A percentile compares a stretch with the other conserved stretches of the same genome.
phyloP scores from a whole-genome alignment of 345 rosid species.

The Eucalyptus tenuipes region DNA sequence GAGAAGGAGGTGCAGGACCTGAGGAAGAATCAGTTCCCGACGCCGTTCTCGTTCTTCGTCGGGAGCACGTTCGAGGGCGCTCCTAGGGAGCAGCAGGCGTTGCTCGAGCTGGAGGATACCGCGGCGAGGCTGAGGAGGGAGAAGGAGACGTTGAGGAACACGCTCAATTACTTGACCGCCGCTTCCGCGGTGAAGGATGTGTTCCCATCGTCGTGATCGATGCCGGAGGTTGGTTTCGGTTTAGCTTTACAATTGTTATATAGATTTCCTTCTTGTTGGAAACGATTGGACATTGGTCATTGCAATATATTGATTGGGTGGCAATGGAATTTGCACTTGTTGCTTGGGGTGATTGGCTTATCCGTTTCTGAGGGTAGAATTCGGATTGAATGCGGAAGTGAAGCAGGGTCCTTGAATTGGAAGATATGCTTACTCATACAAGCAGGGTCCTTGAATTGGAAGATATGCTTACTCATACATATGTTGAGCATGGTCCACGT shows the following conservation, averaged over 20 bases:
- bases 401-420: not conserved
- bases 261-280: not conserved
- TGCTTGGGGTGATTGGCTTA: not conserved
- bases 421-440: not conserved
- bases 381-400: not conserved
- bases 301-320: not conserved
- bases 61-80: slow-evolving; percentile 93
- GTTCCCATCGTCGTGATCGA: slow-evolving; percentile 49
- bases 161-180: slow-evolving; percentile 79
- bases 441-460: not conserved
- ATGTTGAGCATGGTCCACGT: not conserved
- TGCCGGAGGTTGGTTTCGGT: not conserved
- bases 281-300: not conserved
- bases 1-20: slow-evolving; percentile 76
- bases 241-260: not conserved
- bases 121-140: slow-evolving; percentile 87
- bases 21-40: slow-evolving; percentile 74
- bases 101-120: slow-evolving; percentile 88
- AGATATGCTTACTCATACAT: not conserved
- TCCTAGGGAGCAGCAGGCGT: slow-evolving; percentile 85
- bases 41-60: slow-evolving; percentile 90
- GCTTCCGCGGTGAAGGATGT: slow-evolving; percentile 95
- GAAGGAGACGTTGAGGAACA: slow-evolving; percentile 89
- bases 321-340: not conserved
- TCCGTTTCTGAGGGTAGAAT: not conserved